Percentiles rank a stretch among this genome's conserved stretches.
Conservation (phyloP, 163 green algal genomes). For the Coccomyxa subellipsoidea region DNA sequence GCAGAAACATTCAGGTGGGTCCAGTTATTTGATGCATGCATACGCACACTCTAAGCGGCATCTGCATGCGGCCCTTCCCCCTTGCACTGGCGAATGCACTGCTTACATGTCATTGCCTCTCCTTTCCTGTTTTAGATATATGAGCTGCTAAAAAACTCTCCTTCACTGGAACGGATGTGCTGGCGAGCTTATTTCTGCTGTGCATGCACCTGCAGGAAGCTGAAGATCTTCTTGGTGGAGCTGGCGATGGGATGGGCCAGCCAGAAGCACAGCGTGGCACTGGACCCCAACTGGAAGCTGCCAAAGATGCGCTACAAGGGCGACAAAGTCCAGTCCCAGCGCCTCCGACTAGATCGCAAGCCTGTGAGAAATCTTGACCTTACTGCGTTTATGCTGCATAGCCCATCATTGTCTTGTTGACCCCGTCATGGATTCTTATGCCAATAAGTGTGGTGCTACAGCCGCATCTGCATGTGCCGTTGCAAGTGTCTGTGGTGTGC, state of each 20-base stretch:
- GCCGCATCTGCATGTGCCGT: too few relatives aligned
- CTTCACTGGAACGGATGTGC: too few relatives aligned
- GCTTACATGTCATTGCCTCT: neutral
- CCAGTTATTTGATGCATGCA: too few relatives aligned
- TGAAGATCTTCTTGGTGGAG: conserved; percentile 46
- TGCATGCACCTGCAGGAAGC: too few relatives aligned
- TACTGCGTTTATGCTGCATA: neutral
- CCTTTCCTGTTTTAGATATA: neutral
- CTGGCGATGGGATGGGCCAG: conserved; percentile 23
- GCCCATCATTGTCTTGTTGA: neutral
- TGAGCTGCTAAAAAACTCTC: too few relatives aligned
- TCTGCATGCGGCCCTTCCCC: neutral
- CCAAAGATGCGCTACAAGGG: conserved; percentile 56
- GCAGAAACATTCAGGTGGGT: conserved; percentile 20
- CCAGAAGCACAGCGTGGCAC: conserved; percentile 25
- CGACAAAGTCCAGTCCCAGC: conserved; percentile 11
- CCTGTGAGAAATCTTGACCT: too few relatives aligned
- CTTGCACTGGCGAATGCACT: neutral
- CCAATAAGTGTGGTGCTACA: neutral
- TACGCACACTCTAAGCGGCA: neutral
- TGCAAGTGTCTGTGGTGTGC: too few relatives aligned
- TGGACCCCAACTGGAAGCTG: conserved; percentile 48
- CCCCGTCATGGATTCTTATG: neutral
- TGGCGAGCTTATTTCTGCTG: too few relatives aligned
- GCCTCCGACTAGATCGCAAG: conserved; percentile 11